phyloP scores from a whole-genome alignment of 78 protist species.

The Dictyostelium firmibasis region DNA sequence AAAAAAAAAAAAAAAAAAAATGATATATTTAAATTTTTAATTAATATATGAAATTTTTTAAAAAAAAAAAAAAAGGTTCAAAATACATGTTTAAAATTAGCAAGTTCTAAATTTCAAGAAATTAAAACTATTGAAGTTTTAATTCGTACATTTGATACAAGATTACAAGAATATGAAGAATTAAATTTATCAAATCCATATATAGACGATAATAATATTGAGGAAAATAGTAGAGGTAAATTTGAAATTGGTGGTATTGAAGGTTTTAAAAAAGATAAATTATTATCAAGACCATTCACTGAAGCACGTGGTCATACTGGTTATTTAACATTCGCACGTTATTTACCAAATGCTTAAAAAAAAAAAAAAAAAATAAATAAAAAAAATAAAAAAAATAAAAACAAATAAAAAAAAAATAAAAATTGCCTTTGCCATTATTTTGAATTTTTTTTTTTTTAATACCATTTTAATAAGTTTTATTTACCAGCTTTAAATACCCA shows the following conservation, averaged over 20 bases:
- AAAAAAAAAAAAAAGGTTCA: slow-evolving; percentile 15
- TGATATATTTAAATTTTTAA: no score
- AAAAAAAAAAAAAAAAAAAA: no score
- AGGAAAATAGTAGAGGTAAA: background rate
- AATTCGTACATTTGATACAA: slow-evolving; percentile 42
- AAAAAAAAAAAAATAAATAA: background rate
- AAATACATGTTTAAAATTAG: slow-evolving; percentile 50
- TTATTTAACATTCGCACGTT: slow-evolving; percentile 75
- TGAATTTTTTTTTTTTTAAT: background rate
- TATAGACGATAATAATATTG: background rate
- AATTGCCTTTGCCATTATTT: background rate
- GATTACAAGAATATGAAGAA: slow-evolving; percentile 53
- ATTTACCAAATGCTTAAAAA: slow-evolving; percentile 17
- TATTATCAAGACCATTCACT: slow-evolving; percentile 15
- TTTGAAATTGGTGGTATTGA: slow-evolving; percentile 10
- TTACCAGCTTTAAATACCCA: slow-evolving; percentile 48
- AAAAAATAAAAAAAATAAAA: background rate
- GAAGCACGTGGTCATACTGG: slow-evolving; percentile 80
- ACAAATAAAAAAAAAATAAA: background rate
- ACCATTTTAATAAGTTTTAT: background rate
- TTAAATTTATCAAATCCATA: slow-evolving; percentile 48
- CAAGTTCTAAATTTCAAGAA: slow-evolving; percentile 56
- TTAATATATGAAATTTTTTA: no score
- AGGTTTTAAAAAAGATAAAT: slow-evolving; percentile 4
- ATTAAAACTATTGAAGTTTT: slow-evolving; percentile 68